Evolutionary conservation across 345 rosid species (phyloP).

Genomic region (Dipteronia dyeriana): DNA sequence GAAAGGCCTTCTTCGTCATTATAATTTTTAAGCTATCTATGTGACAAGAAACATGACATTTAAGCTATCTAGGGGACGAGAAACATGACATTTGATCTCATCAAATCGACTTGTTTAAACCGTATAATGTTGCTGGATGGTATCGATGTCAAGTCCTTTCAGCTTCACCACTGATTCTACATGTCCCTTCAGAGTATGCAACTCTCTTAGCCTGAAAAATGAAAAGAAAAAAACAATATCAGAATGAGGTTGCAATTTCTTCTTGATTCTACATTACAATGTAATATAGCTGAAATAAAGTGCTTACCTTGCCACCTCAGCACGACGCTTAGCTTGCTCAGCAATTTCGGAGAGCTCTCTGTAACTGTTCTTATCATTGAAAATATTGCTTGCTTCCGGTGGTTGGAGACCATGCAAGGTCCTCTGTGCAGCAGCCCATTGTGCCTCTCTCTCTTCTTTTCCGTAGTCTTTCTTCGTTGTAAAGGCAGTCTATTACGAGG

Average conservation of each 20-base stretch:
- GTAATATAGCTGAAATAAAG: neutral
- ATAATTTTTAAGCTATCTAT: neutral
- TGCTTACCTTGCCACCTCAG: conserved; percentile 91
- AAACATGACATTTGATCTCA: neutral
- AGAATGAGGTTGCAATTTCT: neutral
- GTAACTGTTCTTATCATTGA: conserved; percentile 64
- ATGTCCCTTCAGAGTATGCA: conserved; percentile 71
- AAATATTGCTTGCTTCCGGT: conserved; percentile 46
- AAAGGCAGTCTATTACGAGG: conserved; percentile 64
- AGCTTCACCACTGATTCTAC: conserved; percentile 89
- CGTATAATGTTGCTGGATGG: conserved; percentile 83
- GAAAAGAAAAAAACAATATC: neutral
- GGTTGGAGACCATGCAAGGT: conserved; percentile 96
- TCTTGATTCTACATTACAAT: neutral
- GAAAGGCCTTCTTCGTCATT: conserved; percentile 23
- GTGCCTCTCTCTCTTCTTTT: conserved; percentile 90
- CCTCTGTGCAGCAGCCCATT: conserved; percentile 93
- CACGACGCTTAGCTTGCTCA: conserved; percentile 95
- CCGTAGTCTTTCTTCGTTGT: conserved; percentile 93
- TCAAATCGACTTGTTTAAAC: conserved; percentile 25
- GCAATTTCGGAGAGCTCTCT: conserved; percentile 94
- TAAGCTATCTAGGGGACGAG: neutral
- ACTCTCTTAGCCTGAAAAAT: conserved; percentile 69
- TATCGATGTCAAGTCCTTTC: conserved; percentile 81
- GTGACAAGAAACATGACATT: neutral